These are phyloP conservation scores for Tephrocybe sp. DNA, from an alignment of 768 basidiomycete genomes.

Conservation along the genomic window DNA sequence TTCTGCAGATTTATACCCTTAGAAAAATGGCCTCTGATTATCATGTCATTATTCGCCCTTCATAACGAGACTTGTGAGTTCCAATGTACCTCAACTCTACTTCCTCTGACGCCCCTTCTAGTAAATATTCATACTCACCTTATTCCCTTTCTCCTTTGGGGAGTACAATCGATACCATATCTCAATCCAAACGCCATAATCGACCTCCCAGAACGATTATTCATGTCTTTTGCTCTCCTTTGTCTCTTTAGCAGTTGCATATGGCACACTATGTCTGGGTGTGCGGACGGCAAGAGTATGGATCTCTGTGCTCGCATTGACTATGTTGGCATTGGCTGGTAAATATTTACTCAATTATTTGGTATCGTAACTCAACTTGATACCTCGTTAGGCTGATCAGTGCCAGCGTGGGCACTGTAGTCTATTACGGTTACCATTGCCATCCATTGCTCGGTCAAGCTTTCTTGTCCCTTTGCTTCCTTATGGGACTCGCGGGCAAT, in stretches of 20 bases:
- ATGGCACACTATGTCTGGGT: slow-evolving; percentile 90
- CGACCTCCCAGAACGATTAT: slow-evolving; percentile 66
- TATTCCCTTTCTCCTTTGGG: slow-evolving; percentile 76
- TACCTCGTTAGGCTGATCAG: slow-evolving; percentile 71
- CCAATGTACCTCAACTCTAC: neutral
- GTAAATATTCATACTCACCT: slow-evolving; percentile 96
- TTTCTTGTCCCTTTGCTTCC: slow-evolving; percentile 70
- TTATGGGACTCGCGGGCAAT: slow-evolving; percentile 75
- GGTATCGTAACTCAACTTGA: neutral
- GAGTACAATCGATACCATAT: slow-evolving; percentile 40
- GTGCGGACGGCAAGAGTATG: slow-evolving; percentile 76
- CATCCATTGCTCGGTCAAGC: slow-evolving; percentile 54
- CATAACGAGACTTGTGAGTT: slow-evolving; percentile 89
- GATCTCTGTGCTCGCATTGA: slow-evolving; percentile 85
- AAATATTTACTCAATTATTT: slow-evolving; percentile 17
- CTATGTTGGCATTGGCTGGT: slow-evolving; percentile 94
- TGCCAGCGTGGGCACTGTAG: slow-evolving; percentile 74
- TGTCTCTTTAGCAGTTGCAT: slow-evolving; percentile 74
- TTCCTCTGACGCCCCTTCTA: slow-evolving; percentile 27
- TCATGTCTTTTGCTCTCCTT: slow-evolving; percentile 69
- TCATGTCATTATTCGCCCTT: slow-evolving; percentile 73
- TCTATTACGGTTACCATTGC: slow-evolving; percentile 80
- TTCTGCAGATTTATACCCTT: slow-evolving; percentile 81
- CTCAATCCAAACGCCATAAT: slow-evolving; percentile 22
- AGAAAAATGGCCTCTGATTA: slow-evolving; percentile 76